These are phyloP conservation scores for Elymus sibiricus DNA, from an alignment of 176 grass and related monocot species.

Conservation along the genomic window DNA sequence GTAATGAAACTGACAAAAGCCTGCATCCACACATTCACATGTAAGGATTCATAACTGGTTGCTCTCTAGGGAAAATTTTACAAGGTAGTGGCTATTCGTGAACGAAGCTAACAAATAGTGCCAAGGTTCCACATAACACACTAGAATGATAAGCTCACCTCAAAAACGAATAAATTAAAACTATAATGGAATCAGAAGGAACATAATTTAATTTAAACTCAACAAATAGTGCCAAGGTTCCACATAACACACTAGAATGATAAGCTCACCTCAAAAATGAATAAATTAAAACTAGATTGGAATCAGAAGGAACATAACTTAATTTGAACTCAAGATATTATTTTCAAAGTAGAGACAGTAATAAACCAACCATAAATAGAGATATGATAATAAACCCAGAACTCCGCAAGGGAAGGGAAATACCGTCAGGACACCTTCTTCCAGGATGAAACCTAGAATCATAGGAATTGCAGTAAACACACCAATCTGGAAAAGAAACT, in stretches of 20 bases:
- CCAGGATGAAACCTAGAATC: constrained; percentile 86
- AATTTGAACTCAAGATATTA: neutral
- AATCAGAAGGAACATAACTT: neutral
- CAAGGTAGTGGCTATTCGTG: neutral
- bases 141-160: neutral
- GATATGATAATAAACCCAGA: constrained; percentile 7
- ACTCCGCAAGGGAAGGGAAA: constrained; percentile 12
- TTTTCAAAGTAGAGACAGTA: neutral
- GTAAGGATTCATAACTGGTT: constrained; percentile 6
- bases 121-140: constrained; percentile 14
- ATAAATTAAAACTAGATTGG: neutral
- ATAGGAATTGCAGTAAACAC: constrained; percentile 90
- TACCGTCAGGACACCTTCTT: constrained; percentile 81
- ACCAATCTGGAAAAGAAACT: constrained; percentile 98
- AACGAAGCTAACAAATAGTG: constrained; percentile 9
- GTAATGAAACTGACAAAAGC: constrained; percentile 85
- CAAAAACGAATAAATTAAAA: neutral
- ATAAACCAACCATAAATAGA: neutral
- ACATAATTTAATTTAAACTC: neutral
- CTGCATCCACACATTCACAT: constrained; percentile 39
- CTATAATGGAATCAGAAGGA: neutral
- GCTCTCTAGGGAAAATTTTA: constrained; percentile 5
- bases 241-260: neutral
- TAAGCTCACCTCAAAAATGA: neutral
- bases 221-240: constrained; percentile 21